Conservation (phyloP, 2,329 filamentous ascomycete genomes). For the Colletotrichum destructivum region DNA sequence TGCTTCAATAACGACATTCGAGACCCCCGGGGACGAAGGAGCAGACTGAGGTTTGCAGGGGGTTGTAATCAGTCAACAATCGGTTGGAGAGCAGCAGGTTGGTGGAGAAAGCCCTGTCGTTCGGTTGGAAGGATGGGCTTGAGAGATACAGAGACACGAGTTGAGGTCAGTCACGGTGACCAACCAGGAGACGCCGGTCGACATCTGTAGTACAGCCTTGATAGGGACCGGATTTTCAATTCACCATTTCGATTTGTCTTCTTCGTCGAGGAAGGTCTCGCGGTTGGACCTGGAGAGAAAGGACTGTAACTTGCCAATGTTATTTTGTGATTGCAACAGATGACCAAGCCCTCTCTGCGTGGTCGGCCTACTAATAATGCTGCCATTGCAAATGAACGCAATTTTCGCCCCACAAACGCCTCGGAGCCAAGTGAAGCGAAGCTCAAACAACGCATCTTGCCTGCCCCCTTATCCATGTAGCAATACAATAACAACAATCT, state of each 20-base stretch:
- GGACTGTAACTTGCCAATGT: too few species aligned
- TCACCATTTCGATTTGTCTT: slow-evolving; percentile 31
- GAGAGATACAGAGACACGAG: slow-evolving; percentile 14
- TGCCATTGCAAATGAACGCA: too few species aligned
- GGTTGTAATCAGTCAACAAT: slow-evolving; percentile 31
- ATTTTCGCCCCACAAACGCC: too few species aligned
- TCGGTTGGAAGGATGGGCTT: neutral
- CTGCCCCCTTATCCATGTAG: too few species aligned
- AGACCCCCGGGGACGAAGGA: slow-evolving; percentile 18
- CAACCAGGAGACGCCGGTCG: slow-evolving; percentile 27
- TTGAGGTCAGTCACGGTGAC: slow-evolving; percentile 7
- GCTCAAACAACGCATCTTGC: too few species aligned
- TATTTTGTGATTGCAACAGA: neutral
- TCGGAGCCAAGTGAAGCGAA: too few species aligned
- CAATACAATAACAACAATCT: too few species aligned
- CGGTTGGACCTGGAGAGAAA: too few species aligned
- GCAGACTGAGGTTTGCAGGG: slow-evolving; percentile 24
- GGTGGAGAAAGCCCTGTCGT: slow-evolving; percentile 9
- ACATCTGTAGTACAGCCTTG: slow-evolving; percentile 38
- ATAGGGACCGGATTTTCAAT: slow-evolving; percentile 40
- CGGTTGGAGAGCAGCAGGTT: slow-evolving; percentile 18
- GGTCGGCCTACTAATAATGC: too few species aligned
- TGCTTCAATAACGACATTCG: slow-evolving; percentile 30
- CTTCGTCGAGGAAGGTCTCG: neutral
- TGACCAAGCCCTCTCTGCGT: neutral